A percentile compares a stretch with the other conserved stretches of the same genome.
Conservation (phyloP, 1,139 yeast species). For the Blastobotrys malaysiensis region DNA sequence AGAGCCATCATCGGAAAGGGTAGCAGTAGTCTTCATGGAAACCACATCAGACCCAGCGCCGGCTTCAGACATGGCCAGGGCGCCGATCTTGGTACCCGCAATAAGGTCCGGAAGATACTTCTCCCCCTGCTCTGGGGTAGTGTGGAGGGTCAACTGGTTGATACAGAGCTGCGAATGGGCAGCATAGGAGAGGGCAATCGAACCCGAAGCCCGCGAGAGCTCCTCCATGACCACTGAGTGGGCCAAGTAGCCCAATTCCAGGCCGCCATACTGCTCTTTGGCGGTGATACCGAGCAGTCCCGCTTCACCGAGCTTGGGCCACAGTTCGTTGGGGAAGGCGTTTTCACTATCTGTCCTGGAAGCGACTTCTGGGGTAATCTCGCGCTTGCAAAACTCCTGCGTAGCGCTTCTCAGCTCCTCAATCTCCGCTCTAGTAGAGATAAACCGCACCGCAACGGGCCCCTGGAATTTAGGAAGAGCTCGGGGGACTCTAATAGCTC, state of each 20-base stretch:
- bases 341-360: conserved; percentile 28
- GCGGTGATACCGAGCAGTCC: conserved; percentile 35
- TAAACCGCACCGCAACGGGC: not conserved
- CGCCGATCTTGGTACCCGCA: conserved; percentile 30
- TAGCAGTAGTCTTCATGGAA: conserved; percentile 31
- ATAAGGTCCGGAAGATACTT: conserved; percentile 32
- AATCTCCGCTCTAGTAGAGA: conserved; percentile 17
- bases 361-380: conserved; percentile 29
- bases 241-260: conserved; percentile 32
- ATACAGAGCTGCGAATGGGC: conserved; percentile 35
- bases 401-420: conserved; percentile 33
- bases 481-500: not conserved
- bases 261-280: conserved; percentile 32
- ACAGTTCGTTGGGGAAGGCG: conserved; percentile 32
- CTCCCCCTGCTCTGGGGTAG: conserved; percentile 27
- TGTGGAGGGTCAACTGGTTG: conserved; percentile 31
- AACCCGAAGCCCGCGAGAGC: conserved; percentile 31
- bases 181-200: conserved; percentile 33
- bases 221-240: conserved; percentile 35
- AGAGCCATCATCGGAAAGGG: conserved; percentile 27
- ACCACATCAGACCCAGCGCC: conserved; percentile 35
- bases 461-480: not conserved
- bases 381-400: conserved; percentile 29
- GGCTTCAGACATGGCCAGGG: conserved; percentile 35
- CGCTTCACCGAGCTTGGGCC: conserved; percentile 34